Evolutionary conservation across 83 land plant genomes (phyloP).

Genomic region (Thuja plicata): DNA sequence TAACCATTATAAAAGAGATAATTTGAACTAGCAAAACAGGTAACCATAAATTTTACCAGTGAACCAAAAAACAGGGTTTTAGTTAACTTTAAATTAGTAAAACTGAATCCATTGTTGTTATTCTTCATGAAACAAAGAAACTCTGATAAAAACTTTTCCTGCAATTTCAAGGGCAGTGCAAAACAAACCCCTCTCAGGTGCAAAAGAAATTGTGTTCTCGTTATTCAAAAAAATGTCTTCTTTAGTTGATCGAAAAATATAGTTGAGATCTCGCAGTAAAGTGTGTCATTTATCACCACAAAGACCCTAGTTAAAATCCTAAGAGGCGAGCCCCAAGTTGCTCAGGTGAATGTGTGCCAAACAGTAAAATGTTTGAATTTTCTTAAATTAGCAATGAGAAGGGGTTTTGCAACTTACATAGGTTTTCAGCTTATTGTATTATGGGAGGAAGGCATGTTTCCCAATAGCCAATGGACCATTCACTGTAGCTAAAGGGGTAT

Average conservation of each 20-base stretch:
- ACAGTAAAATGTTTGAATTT: neutral
- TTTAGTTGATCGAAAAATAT: neutral
- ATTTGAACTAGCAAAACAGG: neutral
- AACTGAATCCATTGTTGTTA: neutral
- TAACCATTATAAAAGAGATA: neutral
- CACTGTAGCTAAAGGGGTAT: neutral
- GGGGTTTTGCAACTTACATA: neutral
- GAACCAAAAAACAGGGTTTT: neutral
- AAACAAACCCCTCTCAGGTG: neutral
- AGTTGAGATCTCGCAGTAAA: neutral
- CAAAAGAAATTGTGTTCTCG: neutral
- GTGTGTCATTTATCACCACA: neutral
- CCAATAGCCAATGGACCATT: neutral
- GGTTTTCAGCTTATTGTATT: neutral
- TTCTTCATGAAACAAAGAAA: neutral
- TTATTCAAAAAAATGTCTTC: neutral
- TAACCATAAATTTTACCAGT: neutral
- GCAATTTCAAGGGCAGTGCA: neutral
- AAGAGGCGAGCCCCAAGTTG: neutral
- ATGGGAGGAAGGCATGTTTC: neutral
- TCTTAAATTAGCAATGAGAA: neutral
- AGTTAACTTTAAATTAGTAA: neutral
- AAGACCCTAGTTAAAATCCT: neutral
- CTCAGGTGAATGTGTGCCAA: neutral
- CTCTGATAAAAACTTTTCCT: neutral